Conservation (phyloP, 768 basidiomycete genomes). For the Leccinum sublutescens region DNA sequence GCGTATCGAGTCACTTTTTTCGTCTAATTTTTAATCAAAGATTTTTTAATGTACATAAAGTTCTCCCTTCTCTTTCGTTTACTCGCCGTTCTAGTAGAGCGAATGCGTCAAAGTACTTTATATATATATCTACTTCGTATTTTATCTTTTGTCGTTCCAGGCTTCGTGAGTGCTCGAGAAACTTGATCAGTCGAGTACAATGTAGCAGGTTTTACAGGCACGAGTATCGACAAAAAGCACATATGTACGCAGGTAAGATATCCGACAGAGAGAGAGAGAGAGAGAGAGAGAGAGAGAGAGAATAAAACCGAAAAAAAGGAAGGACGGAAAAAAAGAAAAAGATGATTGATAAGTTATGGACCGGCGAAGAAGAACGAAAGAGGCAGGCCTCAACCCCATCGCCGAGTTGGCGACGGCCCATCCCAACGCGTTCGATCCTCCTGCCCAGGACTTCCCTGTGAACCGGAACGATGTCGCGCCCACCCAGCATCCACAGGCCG, state of each 20-base stretch:
- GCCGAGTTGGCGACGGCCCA: conserved; percentile 26
- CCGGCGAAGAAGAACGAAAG: background rate
- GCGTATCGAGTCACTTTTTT: background rate
- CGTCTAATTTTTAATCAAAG: background rate
- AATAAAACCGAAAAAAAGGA: background rate
- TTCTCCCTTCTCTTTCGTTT: background rate
- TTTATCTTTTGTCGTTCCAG: conserved; percentile 3
- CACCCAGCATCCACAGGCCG: conserved; percentile 46
- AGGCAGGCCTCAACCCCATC: conserved; percentile 17
- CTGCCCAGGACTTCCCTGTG: conserved; percentile 17
- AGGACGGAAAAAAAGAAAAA: background rate
- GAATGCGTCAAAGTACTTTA: background rate
- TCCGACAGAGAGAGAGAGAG: background rate
- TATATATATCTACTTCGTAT: background rate
- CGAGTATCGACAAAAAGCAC: conserved; percentile 13
- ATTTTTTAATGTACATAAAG: background rate
- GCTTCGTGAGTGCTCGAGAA: background rate
- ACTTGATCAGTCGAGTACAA: conserved; percentile 1
- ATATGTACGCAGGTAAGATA: conserved; percentile 7
- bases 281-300: background rate
- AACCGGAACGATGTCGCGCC: conserved; percentile 30
- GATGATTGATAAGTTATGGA: conserved; percentile 30
- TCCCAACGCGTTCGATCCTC: conserved; percentile 30
- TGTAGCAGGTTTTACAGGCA: conserved; percentile 11
- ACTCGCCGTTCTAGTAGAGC: background rate